These are phyloP conservation scores for Trichoderma atroviride DNA, from an alignment of 2,329 filamentous ascomycete species.

Conservation along the genomic window DNA sequence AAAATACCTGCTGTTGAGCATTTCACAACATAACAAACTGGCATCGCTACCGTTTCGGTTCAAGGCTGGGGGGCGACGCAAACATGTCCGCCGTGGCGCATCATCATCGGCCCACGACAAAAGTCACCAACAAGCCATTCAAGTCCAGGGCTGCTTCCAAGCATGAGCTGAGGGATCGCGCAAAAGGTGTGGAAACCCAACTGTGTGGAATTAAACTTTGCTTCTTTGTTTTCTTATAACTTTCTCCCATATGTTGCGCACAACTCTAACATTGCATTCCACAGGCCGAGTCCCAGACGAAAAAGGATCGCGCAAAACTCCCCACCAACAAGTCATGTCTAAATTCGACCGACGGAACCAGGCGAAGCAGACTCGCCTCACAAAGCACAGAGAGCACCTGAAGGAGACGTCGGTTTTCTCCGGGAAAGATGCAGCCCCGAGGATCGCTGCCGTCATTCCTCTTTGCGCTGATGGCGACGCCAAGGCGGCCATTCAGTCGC, in stretches of 20 bases:
- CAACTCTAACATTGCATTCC: background rate
- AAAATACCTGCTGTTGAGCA: background rate
- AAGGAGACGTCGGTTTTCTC: slow-evolving; percentile 79
- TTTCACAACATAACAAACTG: slow-evolving; percentile 51
- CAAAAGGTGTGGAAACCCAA: slow-evolving; percentile 66
- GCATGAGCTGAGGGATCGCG: slow-evolving; percentile 77
- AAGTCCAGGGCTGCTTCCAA: slow-evolving; percentile 92
- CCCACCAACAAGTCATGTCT: slow-evolving; percentile 95
- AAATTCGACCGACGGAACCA: slow-evolving; percentile 96
- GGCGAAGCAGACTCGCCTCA: slow-evolving; percentile 82
- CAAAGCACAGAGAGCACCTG: slow-evolving; percentile 81
- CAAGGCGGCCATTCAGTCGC: slow-evolving; percentile 63
- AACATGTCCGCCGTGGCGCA: slow-evolving; percentile 70
- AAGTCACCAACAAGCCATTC: slow-evolving; percentile 84
- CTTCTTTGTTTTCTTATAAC: background rate
- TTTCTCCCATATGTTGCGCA: background rate
- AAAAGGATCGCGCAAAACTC: slow-evolving; percentile 77
- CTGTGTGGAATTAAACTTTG: background rate
- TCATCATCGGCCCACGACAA: slow-evolving; percentile 92
- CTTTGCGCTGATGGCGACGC: slow-evolving; percentile 74
- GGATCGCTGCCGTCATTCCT: slow-evolving; percentile 85
- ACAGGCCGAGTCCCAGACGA: slow-evolving; percentile 78
- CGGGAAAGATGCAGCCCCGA: slow-evolving; percentile 83
- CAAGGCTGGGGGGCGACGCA: slow-evolving; percentile 74
- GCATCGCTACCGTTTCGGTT: slow-evolving; percentile 81